Percentiles rank a stretch among this genome's conserved stretches.
Conservation (phyloP, 129 eudicot species). For the Tanacetum coccineum region DNA sequence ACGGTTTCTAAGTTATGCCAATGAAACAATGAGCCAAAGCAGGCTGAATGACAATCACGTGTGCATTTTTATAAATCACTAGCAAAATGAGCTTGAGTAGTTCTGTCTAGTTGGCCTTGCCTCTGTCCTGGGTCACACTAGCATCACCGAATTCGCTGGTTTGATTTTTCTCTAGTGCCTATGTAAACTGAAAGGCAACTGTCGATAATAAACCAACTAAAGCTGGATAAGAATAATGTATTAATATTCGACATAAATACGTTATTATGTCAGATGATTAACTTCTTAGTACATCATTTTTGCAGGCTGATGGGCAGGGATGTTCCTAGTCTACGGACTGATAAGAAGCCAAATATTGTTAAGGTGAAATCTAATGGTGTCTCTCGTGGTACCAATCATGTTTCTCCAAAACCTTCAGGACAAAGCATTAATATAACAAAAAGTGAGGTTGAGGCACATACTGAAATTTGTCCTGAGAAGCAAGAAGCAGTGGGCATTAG, state of each 20-base stretch:
- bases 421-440: constrained; percentile 37
- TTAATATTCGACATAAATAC: not conserved
- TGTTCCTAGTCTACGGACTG: constrained; percentile 46
- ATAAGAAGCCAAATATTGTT: constrained; percentile 48
- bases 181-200: not conserved
- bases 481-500: constrained; percentile 45
- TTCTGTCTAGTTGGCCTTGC: no score
- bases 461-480: constrained; percentile 42
- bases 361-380: constrained; percentile 48
- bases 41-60: not conserved
- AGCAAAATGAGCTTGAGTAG: not conserved
- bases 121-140: no score
- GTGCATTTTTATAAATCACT: not conserved
- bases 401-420: constrained; percentile 37
- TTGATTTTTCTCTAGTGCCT: not conserved
- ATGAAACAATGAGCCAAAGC: no score
- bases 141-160: no score
- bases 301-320: constrained; percentile 90
- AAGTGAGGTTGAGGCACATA: constrained; percentile 30
- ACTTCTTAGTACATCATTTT: constrained; percentile 4
- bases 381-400: constrained; percentile 34
- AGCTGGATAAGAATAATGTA: not conserved
- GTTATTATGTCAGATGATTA: not conserved
- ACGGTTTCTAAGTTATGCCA: no score
- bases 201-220: not conserved